These are phyloP conservation scores for Fusarium fujikuroi DNA, from an alignment of 2,329 filamentous ascomycete species.

Conservation along the genomic window DNA sequence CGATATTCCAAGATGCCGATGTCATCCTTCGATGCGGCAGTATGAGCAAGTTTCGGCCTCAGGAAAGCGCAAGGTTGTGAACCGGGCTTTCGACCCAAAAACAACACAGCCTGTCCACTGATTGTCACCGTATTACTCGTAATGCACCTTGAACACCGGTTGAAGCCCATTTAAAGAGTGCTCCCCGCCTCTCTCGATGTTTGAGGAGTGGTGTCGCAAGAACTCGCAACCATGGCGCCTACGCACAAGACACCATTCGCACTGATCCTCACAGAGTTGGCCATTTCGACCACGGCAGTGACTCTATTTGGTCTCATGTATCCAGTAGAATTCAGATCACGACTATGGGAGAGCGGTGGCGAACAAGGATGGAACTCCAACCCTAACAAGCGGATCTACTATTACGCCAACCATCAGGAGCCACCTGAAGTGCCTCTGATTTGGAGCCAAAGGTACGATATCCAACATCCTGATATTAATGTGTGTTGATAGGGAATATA, in stretches of 20 bases:
- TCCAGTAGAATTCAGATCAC: conserved; percentile 37
- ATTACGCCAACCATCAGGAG: conserved; percentile 46
- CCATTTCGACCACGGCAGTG: conserved; percentile 10
- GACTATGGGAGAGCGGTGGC: conserved; percentile 45
- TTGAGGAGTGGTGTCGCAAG: background rate
- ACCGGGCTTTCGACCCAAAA: background rate
- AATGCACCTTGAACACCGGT: background rate
- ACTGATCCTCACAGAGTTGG: conserved; percentile 36
- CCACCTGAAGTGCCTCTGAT: conserved; percentile 44
- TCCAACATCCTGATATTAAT: too few relatives aligned
- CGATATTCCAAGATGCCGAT: background rate
- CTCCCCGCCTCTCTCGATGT: background rate
- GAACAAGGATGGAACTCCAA: conserved; percentile 47
- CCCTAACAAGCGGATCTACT: conserved; percentile 45
- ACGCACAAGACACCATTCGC: conserved; percentile 9
- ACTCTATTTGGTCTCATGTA: conserved; percentile 42
- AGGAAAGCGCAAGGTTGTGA: background rate
- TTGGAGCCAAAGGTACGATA: conserved; percentile 43
- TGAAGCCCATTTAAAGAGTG: conserved; percentile 8
- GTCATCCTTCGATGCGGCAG: conserved; percentile 36
- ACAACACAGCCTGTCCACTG: background rate
- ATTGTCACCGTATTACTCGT: background rate
- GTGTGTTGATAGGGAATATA: background rate
- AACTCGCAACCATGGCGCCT: conserved; percentile 13
- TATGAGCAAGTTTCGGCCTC: conserved; percentile 49